These are phyloP conservation scores for Neurospora sublineolata DNA, from an alignment of 495 filamentous ascomycete species.

Conservation along the genomic window DNA sequence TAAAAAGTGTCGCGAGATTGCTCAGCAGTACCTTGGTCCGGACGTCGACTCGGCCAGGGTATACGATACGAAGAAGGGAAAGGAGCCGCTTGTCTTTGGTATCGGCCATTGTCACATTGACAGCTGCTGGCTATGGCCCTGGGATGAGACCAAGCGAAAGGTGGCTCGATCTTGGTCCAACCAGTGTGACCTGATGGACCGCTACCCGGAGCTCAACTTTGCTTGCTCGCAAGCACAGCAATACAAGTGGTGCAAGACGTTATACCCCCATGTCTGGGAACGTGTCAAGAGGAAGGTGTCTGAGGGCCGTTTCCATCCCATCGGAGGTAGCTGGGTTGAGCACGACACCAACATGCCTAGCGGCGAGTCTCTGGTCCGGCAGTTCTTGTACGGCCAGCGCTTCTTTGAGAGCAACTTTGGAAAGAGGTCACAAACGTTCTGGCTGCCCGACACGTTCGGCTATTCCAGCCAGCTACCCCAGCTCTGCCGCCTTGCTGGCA, in stretches of 20 bases:
- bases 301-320: conserved; percentile 81
- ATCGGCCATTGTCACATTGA: conserved; percentile 97
- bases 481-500: conserved; percentile 79
- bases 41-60: conserved; percentile 74
- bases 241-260: conserved; percentile 88
- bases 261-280: conserved; percentile 80
- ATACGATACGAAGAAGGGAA: conserved; percentile 52
- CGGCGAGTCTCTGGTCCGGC: conserved; percentile 87
- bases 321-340: conserved; percentile 97
- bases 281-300: conserved; percentile 84
- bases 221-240: conserved; percentile 89
- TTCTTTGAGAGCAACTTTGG: conserved; percentile 93
- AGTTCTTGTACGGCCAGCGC: conserved; percentile 88
- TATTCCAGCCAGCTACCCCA: conserved; percentile 93
- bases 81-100: conserved; percentile 65
- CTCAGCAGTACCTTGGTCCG: conserved; percentile 67
- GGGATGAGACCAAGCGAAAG: conserved; percentile 97
- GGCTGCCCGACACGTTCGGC: conserved; percentile 95
- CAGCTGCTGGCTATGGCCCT: conserved; percentile 97
- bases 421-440: conserved; percentile 79
- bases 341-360: conserved; percentile 96
- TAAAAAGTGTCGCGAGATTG: conserved; percentile 66
- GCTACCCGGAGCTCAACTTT: conserved; percentile 90
- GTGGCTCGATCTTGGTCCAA: conserved; percentile 92
- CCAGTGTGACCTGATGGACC: conserved; percentile 86